A percentile compares a stretch with the other conserved stretches of the same genome.
Conservation (phyloP, 2,329 filamentous ascomycete species). For the Byssochlamys sp. region DNA sequence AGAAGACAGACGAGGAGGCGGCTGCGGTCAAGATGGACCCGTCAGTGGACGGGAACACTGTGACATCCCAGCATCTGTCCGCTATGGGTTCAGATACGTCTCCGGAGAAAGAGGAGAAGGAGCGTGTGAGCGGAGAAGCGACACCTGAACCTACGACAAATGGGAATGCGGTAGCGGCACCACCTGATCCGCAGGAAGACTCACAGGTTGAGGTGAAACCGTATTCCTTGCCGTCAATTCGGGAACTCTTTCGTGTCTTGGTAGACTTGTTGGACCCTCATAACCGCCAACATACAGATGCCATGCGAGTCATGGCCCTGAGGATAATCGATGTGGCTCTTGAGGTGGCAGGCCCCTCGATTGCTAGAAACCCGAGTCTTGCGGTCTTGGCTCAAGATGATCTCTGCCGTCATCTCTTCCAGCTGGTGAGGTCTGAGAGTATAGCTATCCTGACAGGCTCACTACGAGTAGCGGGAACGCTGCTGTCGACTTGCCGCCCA, state of each 20-base stretch:
- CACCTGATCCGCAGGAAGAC: slow-evolving; percentile 34
- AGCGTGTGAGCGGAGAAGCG: slow-evolving; percentile 25
- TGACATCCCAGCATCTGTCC: slow-evolving; percentile 43
- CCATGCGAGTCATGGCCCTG: slow-evolving; percentile 93
- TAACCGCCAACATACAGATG: slow-evolving; percentile 83
- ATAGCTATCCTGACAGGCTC: slow-evolving; percentile 91
- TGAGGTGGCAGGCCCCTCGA: slow-evolving; percentile 89
- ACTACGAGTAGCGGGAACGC: slow-evolving; percentile 77
- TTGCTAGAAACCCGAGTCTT: slow-evolving; percentile 80
- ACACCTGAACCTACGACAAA: slow-evolving; percentile 22
- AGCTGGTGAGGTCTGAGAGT: slow-evolving; percentile 90
- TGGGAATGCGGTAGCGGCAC: slow-evolving; percentile 23
- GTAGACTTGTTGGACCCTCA: slow-evolving; percentile 90
- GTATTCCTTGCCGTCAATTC: slow-evolving; percentile 86
- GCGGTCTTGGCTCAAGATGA: slow-evolving; percentile 84
- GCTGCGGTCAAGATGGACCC: slow-evolving; percentile 78
- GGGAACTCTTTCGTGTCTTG: slow-evolving; percentile 85
- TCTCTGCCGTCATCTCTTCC: slow-evolving; percentile 87
- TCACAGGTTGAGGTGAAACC: slow-evolving; percentile 58
- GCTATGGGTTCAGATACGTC: slow-evolving; percentile 31
- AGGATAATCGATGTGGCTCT: slow-evolving; percentile 94
- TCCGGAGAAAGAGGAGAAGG: slow-evolving; percentile 23
- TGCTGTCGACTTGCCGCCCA: slow-evolving; percentile 79
- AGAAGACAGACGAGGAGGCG: slow-evolving; percentile 52
- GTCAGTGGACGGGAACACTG: slow-evolving; percentile 56